A percentile compares a stretch with the other conserved stretches of the same genome.
These are phyloP conservation scores for Neonectria punicea DNA, from an alignment of 2,329 filamentous ascomycete species.

Conservation along the genomic window DNA sequence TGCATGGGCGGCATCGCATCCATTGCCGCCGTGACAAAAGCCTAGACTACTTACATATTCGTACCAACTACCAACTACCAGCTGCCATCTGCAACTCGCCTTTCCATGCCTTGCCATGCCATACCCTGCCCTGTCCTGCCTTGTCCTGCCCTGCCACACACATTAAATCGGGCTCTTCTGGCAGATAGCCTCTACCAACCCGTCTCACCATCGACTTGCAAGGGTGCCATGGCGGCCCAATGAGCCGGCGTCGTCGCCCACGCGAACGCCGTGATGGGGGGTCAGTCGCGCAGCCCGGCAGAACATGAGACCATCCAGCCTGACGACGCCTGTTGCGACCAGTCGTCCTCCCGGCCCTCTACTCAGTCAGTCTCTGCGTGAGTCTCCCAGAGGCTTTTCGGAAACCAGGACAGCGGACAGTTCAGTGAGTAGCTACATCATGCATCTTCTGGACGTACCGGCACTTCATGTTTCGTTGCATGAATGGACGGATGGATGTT, in stretches of 20 bases:
- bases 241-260: conserved; percentile 36
- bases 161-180: neutral
- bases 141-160: conserved; percentile 15
- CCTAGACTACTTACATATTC: neutral
- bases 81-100: neutral
- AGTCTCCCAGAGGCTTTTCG: conserved; percentile 16
- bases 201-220: conserved; percentile 24
- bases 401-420: neutral
- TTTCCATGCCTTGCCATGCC: neutral
- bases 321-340: conserved; percentile 24
- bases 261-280: conserved; percentile 40
- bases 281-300: conserved; percentile 39
- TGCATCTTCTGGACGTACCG: neutral
- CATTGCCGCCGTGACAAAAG: neutral
- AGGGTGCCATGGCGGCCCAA: conserved; percentile 42
- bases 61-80: too few relatives aligned
- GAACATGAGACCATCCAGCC: conserved; percentile 42
- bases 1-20: conserved; percentile 11
- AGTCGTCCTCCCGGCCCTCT: conserved; percentile 22
- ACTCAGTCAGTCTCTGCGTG: conserved; percentile 28
- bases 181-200: conserved; percentile 12
- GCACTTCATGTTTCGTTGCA: neutral
- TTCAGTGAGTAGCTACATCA: neutral
- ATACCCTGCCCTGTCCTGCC: neutral
- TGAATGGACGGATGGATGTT: neutral